These are phyloP conservation scores for Ciborinia camelliae DNA, from an alignment of 2,329 filamentous ascomycete genomes.

Conservation along the genomic window DNA sequence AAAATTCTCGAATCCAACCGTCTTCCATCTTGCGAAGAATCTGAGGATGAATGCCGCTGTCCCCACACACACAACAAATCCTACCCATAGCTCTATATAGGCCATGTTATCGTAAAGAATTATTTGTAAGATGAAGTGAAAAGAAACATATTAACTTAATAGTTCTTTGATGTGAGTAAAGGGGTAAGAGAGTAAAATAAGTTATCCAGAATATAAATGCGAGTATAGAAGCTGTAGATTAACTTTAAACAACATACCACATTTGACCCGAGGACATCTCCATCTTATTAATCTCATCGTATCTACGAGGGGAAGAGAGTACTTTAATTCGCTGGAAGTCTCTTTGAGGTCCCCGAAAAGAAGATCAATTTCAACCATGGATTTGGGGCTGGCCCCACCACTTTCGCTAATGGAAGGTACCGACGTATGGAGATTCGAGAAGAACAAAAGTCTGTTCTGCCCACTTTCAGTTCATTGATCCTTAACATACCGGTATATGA, in stretches of 20 bases:
- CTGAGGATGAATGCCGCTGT: neutral
- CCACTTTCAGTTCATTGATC: too few species aligned
- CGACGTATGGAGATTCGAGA: too few species aligned
- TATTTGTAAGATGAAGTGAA: too few species aligned
- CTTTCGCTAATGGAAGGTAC: too few species aligned
- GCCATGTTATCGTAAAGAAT: neutral
- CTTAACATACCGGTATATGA: too few species aligned
- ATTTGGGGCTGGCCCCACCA: too few species aligned
- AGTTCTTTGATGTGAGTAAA: neutral
- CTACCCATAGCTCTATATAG: neutral
- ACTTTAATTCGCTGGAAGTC: too few species aligned
- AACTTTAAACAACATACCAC: neutral
- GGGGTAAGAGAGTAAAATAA: too few species aligned
- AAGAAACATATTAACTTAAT: neutral
- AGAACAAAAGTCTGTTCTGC: too few species aligned
- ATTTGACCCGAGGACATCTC: neutral
- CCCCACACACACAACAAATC: neutral
- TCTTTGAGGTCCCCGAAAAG: too few species aligned
- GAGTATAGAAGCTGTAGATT: neutral
- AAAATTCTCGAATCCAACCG: slow-evolving; percentile 1
- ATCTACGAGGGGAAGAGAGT: too few species aligned
- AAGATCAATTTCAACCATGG: too few species aligned
- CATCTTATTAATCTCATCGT: neutral
- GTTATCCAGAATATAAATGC: neutral
- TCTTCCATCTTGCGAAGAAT: slow-evolving; percentile 3